Percentiles rank a stretch among this genome's conserved stretches.
Evolutionary conservation across 768 basidiomycete genomes (phyloP).

Genomic region (Suillus lakei): DNA sequence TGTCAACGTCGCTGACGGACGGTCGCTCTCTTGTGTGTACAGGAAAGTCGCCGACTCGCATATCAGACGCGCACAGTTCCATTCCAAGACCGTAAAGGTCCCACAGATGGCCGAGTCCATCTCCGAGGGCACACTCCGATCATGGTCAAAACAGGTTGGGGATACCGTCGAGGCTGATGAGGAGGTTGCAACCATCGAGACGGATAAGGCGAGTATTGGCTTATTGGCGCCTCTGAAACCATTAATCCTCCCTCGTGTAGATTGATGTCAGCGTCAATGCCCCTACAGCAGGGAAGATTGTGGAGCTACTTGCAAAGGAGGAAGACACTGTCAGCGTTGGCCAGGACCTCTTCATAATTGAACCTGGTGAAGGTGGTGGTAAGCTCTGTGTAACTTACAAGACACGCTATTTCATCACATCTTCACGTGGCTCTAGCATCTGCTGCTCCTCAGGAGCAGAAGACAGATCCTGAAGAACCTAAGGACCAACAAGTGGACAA

Average conservation of each 20-base stretch:
- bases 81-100: conserved; percentile 89
- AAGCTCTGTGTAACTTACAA: conserved; percentile 23
- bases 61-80: conserved; percentile 65
- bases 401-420: not conserved
- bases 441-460: conserved; percentile 32
- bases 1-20: conserved; percentile 13
- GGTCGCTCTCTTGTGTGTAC: conserved; percentile 6
- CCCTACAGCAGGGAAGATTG: conserved; percentile 84
- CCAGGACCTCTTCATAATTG: conserved; percentile 91
- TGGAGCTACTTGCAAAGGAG: conserved; percentile 86
- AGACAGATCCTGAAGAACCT: conserved; percentile 49
- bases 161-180: conserved; percentile 91
- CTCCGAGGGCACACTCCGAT: conserved; percentile 94
- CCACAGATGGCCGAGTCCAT: conserved; percentile 99
- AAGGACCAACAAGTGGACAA: conserved; percentile 55
- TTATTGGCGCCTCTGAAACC: not conserved
- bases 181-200: conserved; percentile 97
- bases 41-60: conserved; percentile 54
- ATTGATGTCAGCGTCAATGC: conserved; percentile 98
- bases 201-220: conserved; percentile 80
- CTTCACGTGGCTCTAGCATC: conserved; percentile 31
- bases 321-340: conserved; percentile 95
- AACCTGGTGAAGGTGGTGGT: conserved; percentile 74
- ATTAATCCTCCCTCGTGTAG: conserved; percentile 43
- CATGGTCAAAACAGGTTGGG: conserved; percentile 93